Percentiles rank a stretch among this genome's conserved stretches.
These are phyloP conservation scores for Geotrichum restrictum DNA, from an alignment of 1,139 yeast genomes.

Conservation along the genomic window DNA sequence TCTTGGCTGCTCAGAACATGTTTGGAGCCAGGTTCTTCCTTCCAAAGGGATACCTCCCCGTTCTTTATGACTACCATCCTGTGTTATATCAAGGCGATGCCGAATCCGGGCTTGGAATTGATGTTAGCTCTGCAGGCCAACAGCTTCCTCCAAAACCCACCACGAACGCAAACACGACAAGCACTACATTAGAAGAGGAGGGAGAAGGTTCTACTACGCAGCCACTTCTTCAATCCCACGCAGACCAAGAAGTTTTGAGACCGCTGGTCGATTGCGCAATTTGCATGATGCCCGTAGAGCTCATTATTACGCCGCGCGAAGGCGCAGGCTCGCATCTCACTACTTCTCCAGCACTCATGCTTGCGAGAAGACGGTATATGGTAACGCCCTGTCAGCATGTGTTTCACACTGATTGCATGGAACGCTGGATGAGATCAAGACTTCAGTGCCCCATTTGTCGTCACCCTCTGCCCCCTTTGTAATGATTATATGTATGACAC, in stretches of 20 bases:
- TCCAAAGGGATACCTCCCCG: constrained; percentile 68
- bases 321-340: constrained; percentile 29
- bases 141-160: constrained; percentile 2
- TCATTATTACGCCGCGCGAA: constrained; percentile 49
- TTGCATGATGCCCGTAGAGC: constrained; percentile 72
- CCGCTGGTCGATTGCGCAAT: constrained; percentile 67
- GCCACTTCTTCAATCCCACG: constrained; percentile 24
- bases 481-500: constrained; percentile 5
- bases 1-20: constrained; percentile 58
- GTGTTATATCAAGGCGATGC: constrained; percentile 56
- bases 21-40: constrained; percentile 83
- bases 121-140: constrained; percentile 9
- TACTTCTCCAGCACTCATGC: constrained; percentile 35
- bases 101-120: constrained; percentile 49
- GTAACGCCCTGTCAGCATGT: constrained; percentile 89
- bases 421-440: constrained; percentile 89
- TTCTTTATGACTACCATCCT: constrained; percentile 79
- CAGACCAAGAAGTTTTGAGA: constrained; percentile 22
- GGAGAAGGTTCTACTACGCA: not conserved
- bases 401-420: constrained; percentile 82
- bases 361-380: constrained; percentile 57
- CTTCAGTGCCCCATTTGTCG: constrained; percentile 93
- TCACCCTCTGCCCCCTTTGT: constrained; percentile 69
- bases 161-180: not conserved
- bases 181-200: constrained; percentile 4